Evolutionary conservation across 1,284 basidiomycete species (phyloP).

Genomic region (Fomes fomentarius): DNA sequence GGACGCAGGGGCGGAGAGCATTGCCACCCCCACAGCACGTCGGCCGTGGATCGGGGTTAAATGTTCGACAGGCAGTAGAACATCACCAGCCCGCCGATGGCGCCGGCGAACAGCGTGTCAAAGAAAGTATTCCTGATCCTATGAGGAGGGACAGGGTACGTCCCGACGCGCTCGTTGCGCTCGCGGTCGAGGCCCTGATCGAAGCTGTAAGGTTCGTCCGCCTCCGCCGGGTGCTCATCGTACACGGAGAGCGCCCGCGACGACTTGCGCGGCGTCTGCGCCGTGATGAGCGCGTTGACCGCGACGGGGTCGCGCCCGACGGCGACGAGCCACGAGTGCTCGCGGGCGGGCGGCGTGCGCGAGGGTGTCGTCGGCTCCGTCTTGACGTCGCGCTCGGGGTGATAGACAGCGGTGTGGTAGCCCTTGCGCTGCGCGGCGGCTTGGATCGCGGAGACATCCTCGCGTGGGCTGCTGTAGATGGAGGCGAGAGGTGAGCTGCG

Average conservation of each 20-base stretch:
- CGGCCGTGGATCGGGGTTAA: neutral
- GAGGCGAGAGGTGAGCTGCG: slow-evolving; percentile 30
- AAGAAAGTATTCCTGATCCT: slow-evolving; percentile 24
- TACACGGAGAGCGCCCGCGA: neutral
- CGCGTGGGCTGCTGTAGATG: slow-evolving; percentile 29
- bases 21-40: too few species aligned
- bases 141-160: slow-evolving; percentile 23
- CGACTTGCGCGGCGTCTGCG: slow-evolving; percentile 10
- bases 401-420: slow-evolving; percentile 27
- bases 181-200: slow-evolving; percentile 9
- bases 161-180: slow-evolving; percentile 24
- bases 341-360: slow-evolving; percentile 15
- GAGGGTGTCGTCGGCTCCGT: slow-evolving; percentile 20
- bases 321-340: slow-evolving; percentile 25
- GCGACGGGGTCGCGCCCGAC: slow-evolving; percentile 26
- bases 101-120: slow-evolving; percentile 28
- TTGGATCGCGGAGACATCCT: slow-evolving; percentile 28
- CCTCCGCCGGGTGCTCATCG: neutral
- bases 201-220: slow-evolving; percentile 19
- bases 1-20: too few species aligned
- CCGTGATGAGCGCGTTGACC: slow-evolving; percentile 22
- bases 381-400: slow-evolving; percentile 19
- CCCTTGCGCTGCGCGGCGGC: slow-evolving; percentile 28
- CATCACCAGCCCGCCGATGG: slow-evolving; percentile 26
- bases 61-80: slow-evolving; percentile 18